Evolutionary conservation across 768 basidiomycete species (phyloP), one percentile per base, ranked within the genome.

Genomic region (Hysterangium stoloniferum): DNA sequence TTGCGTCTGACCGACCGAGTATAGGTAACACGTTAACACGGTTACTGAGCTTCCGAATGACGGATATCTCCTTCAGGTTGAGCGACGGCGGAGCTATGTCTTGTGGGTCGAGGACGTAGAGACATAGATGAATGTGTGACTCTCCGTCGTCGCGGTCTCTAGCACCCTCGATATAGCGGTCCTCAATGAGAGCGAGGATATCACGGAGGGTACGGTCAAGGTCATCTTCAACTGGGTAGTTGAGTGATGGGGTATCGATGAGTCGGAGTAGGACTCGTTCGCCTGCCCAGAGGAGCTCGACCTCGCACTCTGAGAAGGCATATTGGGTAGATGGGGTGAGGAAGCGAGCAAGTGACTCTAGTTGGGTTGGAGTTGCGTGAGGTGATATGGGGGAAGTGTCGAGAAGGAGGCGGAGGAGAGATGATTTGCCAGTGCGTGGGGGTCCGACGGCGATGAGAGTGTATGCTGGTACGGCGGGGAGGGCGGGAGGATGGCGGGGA

Each of bases 21-120:
- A 92, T 85, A 54, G 89, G 89, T 56, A 92, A 81, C 53, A 92
- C 86, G 65, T 92, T 91, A 64, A 89, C 86, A 57, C 88, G 78
- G 53, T 76, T 74, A 54, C 88, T 87, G 59, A 92, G 71, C 36
- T 83, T 79, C 59, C 84, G 80, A 63, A 92, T 89, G 54, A 83
- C 80, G 58, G 72, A 72, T 60, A 91, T 83, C 68, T 92, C 88
- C 36, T 75, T 68, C 32, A 73, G 61, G 45, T 86, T 85, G 45
- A 89, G 74, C 38, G 42, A 24, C 35, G 45, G 71, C 49, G 84
- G 83, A 53, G 86, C 73, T 58, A 90, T 86, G 64, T 73, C 63
- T 71, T 86, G 84, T 48, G 88, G 88, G 74, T 90, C 85, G 67
- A 91, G 71, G 68, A 91, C 86, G 69, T 91, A 91, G 53, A 91